phyloP scores from a whole-genome alignment of 768 basidiomycete genomes.

The Podaxis pistillaris region DNA sequence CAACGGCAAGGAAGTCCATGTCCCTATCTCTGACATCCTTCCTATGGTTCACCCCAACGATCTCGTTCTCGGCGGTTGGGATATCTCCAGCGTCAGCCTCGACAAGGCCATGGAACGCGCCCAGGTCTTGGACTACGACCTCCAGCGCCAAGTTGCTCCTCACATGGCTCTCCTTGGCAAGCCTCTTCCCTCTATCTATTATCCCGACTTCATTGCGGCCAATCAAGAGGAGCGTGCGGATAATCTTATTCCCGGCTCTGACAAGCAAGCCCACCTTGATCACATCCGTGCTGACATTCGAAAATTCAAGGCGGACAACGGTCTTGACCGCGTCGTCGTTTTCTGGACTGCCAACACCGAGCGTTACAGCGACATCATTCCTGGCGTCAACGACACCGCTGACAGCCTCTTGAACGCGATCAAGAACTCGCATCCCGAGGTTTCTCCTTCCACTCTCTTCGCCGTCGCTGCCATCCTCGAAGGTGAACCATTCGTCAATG shows the following conservation, averaged over 20 bases:
- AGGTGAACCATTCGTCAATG: conserved; percentile 93
- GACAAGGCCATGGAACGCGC: conserved; percentile 94
- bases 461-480: conserved; percentile 96
- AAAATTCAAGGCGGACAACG: conserved; percentile 81
- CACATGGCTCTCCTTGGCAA: conserved; percentile 76
- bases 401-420: conserved; percentile 83
- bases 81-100: conserved; percentile 83
- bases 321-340: conserved; percentile 84
- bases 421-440: conserved; percentile 82
- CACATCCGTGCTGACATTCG: conserved; percentile 93
- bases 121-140: conserved; percentile 92
- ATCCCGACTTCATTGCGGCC: conserved; percentile 96
- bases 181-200: conserved; percentile 94
- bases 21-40: conserved; percentile 89
- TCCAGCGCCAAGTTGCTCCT: conserved; percentile 92
- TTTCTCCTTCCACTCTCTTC: conserved; percentile 96
- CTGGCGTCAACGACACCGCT: conserved; percentile 94
- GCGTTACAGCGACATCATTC: conserved; percentile 92
- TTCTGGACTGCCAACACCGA: conserved; percentile 99
- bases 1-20: conserved; percentile 86
- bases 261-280: conserved; percentile 92
- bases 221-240: conserved; percentile 97
- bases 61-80: conserved; percentile 97
- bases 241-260: conserved; percentile 79
- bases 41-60: conserved; percentile 99